These are phyloP conservation scores for Akebia trifoliata DNA, from an alignment of 164 flowering plant genomes.

Conservation along the genomic window DNA sequence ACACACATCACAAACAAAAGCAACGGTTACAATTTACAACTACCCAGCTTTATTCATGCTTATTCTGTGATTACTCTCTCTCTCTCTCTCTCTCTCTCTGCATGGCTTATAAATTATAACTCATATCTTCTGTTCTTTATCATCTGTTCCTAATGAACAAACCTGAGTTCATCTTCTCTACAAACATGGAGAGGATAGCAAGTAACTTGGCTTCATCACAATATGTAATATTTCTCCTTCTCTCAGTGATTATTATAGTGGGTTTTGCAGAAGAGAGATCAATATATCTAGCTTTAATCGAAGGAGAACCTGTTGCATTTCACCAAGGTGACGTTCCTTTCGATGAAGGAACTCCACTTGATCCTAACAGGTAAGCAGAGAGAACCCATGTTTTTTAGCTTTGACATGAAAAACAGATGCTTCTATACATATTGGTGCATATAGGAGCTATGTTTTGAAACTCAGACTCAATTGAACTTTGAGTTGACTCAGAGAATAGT, in stretches of 20 bases:
- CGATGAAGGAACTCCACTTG: constrained; percentile 14
- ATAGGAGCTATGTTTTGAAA: not conserved
- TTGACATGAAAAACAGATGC: not conserved
- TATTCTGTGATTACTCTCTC: constrained; percentile 8
- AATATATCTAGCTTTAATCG: constrained; percentile 59
- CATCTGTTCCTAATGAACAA: not conserved
- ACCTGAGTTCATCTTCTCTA: not conserved
- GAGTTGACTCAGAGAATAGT: no score
- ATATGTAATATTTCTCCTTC: not conserved
- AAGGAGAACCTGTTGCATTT: constrained; percentile 69
- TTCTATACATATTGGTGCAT: not conserved
- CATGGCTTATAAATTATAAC: no score
- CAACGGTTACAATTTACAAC: not conserved
- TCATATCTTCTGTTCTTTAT: not conserved
- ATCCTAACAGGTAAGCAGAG: constrained; percentile 36
- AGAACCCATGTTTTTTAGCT: no score
- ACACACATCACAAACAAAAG: not conserved
- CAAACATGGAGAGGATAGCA: constrained; percentile 8
- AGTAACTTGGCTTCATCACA: not conserved
- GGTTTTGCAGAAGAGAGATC: constrained; percentile 38
- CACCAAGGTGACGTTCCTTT: constrained; percentile 13
- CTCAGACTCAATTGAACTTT: not conserved
- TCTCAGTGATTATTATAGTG: not conserved
- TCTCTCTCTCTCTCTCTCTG: no score
- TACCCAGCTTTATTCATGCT: constrained; percentile 30